Percentiles rank a stretch among this genome's conserved stretches.
phyloP scores from a whole-genome alignment of 257 asterid species.

The Salvia rosmarinus region DNA sequence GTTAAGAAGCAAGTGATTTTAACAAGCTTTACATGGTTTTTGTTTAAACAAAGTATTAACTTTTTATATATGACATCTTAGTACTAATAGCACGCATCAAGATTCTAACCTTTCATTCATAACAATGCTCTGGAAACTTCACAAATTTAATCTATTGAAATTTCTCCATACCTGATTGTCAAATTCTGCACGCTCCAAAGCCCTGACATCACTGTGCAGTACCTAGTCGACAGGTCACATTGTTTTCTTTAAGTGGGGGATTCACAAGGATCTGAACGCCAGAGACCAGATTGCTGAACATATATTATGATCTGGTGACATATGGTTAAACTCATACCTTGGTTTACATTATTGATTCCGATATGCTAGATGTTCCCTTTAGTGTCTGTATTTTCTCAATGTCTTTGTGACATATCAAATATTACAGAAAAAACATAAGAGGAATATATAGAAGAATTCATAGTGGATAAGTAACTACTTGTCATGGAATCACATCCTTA shows the following conservation, averaged over 20 bases:
- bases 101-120: not conserved
- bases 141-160: not conserved
- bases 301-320: not conserved
- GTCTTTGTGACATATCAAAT: no score
- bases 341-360: not conserved
- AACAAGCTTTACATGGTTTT: not conserved
- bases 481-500: no score
- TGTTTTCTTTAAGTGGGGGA: constrained; percentile 66
- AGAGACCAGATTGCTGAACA: constrained; percentile 12
- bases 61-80: not conserved
- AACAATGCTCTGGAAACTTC: not conserved
- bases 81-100: not conserved
- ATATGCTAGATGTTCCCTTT: not conserved
- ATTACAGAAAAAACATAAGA: no score
- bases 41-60: not conserved
- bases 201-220: constrained; percentile 72
- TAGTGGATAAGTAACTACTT: no score
- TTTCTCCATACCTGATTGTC: constrained; percentile 59
- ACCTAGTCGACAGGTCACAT: constrained; percentile 64
- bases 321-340: not conserved
- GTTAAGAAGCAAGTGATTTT: not conserved
- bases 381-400: not conserved
- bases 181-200: constrained; percentile 74
- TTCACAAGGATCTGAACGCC: constrained; percentile 53
- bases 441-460: no score